These are phyloP conservation scores for Malus sieversii DNA, from an alignment of 306 rosid genomes.

Conservation along the genomic window DNA sequence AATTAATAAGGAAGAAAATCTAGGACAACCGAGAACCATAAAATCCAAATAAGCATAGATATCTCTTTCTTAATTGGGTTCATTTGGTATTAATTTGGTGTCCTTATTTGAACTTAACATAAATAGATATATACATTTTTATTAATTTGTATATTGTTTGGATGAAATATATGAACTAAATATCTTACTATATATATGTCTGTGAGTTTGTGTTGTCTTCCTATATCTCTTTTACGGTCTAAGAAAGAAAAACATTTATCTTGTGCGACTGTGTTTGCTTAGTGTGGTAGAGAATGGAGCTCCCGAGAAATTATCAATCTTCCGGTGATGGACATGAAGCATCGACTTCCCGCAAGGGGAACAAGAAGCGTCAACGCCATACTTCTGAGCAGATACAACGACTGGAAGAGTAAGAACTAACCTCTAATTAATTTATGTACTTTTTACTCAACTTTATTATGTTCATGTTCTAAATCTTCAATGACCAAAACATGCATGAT, in stretches of 20 bases:
- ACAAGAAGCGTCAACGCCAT: conserved; percentile 40
- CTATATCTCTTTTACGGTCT: neutral
- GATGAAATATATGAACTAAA: neutral
- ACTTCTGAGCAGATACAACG: conserved; percentile 25
- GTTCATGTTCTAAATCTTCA: neutral
- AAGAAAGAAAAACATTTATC: neutral
- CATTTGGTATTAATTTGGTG: neutral
- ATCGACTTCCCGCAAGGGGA: conserved; percentile 16
- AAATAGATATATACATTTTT: neutral
- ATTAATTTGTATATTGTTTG: neutral
- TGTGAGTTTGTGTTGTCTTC: neutral
- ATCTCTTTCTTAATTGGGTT: neutral
- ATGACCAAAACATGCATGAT: neutral
- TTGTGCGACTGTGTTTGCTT: neutral
- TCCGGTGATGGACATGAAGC: conserved; percentile 34
- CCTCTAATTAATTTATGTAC: neutral
- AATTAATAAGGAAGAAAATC: neutral
- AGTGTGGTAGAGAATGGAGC: conserved; percentile 22
- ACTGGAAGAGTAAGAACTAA: conserved; percentile 55
- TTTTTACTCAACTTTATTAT: too few relatives aligned
- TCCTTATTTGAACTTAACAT: neutral
- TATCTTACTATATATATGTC: too few relatives aligned
- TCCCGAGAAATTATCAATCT: conserved; percentile 12
- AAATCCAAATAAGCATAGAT: neutral
- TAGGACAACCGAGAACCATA: neutral